phyloP scores from a whole-genome alignment of 495 filamentous ascomycete species.

The Cryomyces minteri region DNA sequence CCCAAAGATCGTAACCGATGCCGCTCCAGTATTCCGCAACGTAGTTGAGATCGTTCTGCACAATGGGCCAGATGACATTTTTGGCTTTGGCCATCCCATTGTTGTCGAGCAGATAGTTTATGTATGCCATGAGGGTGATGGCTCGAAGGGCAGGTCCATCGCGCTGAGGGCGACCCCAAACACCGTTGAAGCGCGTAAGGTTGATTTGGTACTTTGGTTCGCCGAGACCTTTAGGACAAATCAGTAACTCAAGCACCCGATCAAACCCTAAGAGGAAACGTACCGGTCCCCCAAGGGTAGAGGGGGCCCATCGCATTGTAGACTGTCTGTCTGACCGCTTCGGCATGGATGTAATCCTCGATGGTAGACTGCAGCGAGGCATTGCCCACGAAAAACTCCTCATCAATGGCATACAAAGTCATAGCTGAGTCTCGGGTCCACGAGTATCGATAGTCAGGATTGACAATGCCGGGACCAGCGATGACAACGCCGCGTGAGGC shows the following conservation, averaged over 20 bases:
- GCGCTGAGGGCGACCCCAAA: conserved; percentile 53
- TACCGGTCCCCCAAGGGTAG: conserved; percentile 9
- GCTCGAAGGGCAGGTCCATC: conserved; percentile 56
- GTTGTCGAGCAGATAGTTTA: conserved; percentile 27
- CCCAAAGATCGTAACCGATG: conserved; percentile 55
- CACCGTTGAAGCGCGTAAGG: conserved; percentile 37
- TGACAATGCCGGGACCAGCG: conserved; percentile 37
- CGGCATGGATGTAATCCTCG: conserved; percentile 33
- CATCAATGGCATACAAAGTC: conserved; percentile 39
- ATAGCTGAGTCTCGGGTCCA: conserved; percentile 60
- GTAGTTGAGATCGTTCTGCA: conserved; percentile 51
- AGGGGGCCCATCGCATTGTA: conserved; percentile 40
- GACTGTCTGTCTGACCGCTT: conserved; percentile 41
- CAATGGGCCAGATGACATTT: conserved; percentile 37
- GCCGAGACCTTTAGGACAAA: conserved; percentile 25
- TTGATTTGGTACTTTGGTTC: conserved; percentile 45
- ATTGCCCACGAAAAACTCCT: conserved; percentile 38
- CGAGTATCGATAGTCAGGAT: conserved; percentile 46
- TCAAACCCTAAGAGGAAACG: neutral
- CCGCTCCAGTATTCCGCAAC: conserved; percentile 54
- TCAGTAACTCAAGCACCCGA: neutral
- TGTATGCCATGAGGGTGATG: conserved; percentile 31
- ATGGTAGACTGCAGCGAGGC: conserved; percentile 31
- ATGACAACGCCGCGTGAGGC: conserved; percentile 37
- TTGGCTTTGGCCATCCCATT: conserved; percentile 24